Evolutionary conservation across 2,329 filamentous ascomycete genomes (phyloP).

Genomic region (Aphanocladium album): DNA sequence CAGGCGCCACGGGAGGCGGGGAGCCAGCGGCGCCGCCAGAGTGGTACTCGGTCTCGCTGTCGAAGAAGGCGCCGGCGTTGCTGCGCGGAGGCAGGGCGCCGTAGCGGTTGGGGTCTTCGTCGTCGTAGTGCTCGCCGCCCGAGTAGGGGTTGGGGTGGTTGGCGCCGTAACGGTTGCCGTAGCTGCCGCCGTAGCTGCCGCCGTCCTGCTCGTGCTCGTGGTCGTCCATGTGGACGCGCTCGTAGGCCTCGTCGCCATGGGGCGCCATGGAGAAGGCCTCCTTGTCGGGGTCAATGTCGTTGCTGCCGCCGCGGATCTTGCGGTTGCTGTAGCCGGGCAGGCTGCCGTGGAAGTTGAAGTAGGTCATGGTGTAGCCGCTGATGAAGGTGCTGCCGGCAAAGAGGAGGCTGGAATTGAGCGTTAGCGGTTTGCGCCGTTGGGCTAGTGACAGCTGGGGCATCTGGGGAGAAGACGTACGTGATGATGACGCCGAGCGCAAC

Average conservation of each 20-base stretch:
- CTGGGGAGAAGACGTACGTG: conserved; percentile 43
- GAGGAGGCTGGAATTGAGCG: conserved; percentile 44
- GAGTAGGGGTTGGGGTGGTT: conserved; percentile 34
- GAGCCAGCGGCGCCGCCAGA: conserved; percentile 20
- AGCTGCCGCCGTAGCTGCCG: conserved; percentile 19
- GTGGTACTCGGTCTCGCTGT: conserved; percentile 46
- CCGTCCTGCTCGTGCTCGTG: conserved; percentile 45
- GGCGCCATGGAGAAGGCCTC: conserved; percentile 63
- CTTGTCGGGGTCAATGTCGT: conserved; percentile 63
- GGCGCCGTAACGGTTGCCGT: conserved; percentile 29
- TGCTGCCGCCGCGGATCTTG: conserved; percentile 32
- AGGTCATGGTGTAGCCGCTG: conserved; percentile 55
- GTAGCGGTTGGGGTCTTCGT: conserved; percentile 35
- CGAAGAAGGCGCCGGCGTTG: conserved; percentile 38
- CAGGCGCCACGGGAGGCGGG: background rate
- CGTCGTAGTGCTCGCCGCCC: conserved; percentile 29
- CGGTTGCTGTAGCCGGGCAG: conserved; percentile 57
- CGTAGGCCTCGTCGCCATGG: conserved; percentile 62
- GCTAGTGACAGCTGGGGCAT: background rate
- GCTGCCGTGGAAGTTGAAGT: conserved; percentile 56
- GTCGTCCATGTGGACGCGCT: conserved; percentile 54
- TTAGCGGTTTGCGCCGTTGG: conserved; percentile 11
- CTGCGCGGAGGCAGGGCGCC: conserved; percentile 32
- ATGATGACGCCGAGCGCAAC: conserved; percentile 59
- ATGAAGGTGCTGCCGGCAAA: conserved; percentile 50